Conservation (phyloP, 305 asterid genomes). For the Fraxinus floribunda region DNA sequence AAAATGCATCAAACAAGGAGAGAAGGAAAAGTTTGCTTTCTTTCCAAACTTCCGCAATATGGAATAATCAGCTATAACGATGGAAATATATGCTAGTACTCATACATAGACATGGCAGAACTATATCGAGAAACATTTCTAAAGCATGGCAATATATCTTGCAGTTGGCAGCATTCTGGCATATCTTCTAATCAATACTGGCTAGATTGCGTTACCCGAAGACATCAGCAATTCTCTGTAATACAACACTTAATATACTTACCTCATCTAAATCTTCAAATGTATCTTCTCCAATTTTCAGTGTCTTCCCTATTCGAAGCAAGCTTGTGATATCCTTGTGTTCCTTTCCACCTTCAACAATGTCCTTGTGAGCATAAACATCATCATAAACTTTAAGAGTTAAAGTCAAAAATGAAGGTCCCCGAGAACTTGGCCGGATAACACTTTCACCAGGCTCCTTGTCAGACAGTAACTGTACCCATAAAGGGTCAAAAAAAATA, state of each 20-base stretch:
- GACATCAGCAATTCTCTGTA: neutral
- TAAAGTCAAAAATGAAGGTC: constrained; percentile 80
- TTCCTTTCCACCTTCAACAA: constrained; percentile 89
- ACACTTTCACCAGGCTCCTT: constrained; percentile 94
- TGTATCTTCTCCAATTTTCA: constrained; percentile 91
- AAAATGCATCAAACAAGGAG: neutral
- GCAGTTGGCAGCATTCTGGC: constrained; percentile 4
- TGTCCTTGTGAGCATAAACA: constrained; percentile 90
- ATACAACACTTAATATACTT: constrained; percentile 18
- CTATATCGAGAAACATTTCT: neutral
- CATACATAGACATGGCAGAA: neutral
- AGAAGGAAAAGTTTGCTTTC: neutral
- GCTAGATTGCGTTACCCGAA: neutral
- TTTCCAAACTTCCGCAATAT: neutral
- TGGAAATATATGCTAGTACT: neutral
- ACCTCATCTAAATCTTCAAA: constrained; percentile 99
- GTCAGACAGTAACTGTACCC: constrained; percentile 64
- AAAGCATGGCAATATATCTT: neutral
- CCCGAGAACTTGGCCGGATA: constrained; percentile 90
- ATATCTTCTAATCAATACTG: constrained; percentile 7
- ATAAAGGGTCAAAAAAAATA: constrained; percentile 3
- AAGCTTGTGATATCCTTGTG: constrained; percentile 89
- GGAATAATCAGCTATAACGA: neutral
- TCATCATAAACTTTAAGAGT: constrained; percentile 79
- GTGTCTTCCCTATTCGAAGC: constrained; percentile 85